These are phyloP conservation scores for Dictyophora rubrovolvata DNA, from an alignment of 768 basidiomycete genomes.

Conservation along the genomic window DNA sequence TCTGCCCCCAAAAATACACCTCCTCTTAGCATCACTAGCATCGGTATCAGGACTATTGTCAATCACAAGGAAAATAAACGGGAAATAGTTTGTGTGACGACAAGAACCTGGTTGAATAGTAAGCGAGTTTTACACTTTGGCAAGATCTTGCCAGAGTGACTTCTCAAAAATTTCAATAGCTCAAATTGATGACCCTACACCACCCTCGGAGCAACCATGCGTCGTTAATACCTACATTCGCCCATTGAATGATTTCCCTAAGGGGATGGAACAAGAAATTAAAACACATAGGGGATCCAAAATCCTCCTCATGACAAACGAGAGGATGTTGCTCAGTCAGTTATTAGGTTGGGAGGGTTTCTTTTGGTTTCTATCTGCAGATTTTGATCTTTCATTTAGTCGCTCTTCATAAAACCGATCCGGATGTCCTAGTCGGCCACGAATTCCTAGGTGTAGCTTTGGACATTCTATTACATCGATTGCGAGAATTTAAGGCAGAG, in stretches of 20 bases:
- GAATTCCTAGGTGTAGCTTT: constrained; percentile 86
- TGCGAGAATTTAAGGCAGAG: constrained; percentile 83
- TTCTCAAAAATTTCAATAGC: constrained; percentile 33
- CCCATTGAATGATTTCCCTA: constrained; percentile 79
- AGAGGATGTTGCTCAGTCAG: constrained; percentile 75
- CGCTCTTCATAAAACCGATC: constrained; percentile 76
- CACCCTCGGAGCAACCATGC: constrained; percentile 78
- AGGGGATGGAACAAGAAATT: constrained; percentile 67
- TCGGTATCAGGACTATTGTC: constrained; percentile 81
- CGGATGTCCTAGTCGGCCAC: constrained; percentile 90
- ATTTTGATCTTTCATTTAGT: constrained; percentile 28
- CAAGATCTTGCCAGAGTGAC: neutral
- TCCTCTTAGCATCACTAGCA: constrained; percentile 82
- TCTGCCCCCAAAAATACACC: constrained; percentile 71
- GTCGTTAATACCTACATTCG: constrained; percentile 82
- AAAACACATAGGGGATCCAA: constrained; percentile 52
- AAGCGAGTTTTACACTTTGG: constrained; percentile 15
- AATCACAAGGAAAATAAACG: constrained; percentile 90
- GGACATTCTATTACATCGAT: constrained; percentile 83
- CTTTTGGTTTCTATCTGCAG: neutral
- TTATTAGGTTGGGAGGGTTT: constrained; percentile 48
- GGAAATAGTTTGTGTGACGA: constrained; percentile 83
- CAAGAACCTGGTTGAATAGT: constrained; percentile 75
- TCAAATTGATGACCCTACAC: constrained; percentile 83
- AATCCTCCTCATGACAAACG: constrained; percentile 69